phyloP scores from a whole-genome alignment of 108 stramenopile genomes.

The Cyclotella atomus region DNA sequence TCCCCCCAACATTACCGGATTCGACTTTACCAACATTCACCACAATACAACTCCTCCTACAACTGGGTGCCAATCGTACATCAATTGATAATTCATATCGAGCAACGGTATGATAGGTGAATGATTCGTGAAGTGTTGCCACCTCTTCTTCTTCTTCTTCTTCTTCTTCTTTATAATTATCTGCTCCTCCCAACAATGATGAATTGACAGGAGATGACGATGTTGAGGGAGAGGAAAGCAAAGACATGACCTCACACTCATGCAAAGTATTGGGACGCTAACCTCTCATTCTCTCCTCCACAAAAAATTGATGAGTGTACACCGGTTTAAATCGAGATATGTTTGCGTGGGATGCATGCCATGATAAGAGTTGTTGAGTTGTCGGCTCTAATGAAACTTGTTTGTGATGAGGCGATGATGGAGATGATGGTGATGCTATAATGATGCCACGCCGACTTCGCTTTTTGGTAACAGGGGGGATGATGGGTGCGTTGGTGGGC shows the following conservation, averaged over 20 bases:
- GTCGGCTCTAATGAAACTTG: too few species aligned
- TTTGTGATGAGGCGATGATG: too few species aligned
- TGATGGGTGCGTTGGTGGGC: too few species aligned
- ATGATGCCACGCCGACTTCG: too few species aligned
- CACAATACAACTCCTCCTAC: conserved; percentile 30
- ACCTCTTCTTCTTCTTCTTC: background rate
- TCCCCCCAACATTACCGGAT: background rate
- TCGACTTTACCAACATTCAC: conserved; percentile 11
- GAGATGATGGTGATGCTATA: too few species aligned
- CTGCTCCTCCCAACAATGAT: too few species aligned
- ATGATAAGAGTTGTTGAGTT: background rate
- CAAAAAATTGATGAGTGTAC: conserved; percentile 46
- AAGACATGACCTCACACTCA: conserved; percentile 21
- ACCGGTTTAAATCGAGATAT: conserved; percentile 32
- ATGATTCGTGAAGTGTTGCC: conserved; percentile 25
- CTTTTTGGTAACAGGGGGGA: background rate
- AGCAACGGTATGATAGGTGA: conserved; percentile 20
- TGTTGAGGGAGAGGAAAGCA: too few species aligned
- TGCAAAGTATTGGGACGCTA: conserved; percentile 29
- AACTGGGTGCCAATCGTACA: conserved; percentile 36
- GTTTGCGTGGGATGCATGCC: background rate
- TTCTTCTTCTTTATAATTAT: too few species aligned
- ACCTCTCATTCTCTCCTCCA: conserved; percentile 29
- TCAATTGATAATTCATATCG: conserved; percentile 17
- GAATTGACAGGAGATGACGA: too few species aligned